phyloP scores from a whole-genome alignment of 176 grass and related monocot species.

The Secale cereale region DNA sequence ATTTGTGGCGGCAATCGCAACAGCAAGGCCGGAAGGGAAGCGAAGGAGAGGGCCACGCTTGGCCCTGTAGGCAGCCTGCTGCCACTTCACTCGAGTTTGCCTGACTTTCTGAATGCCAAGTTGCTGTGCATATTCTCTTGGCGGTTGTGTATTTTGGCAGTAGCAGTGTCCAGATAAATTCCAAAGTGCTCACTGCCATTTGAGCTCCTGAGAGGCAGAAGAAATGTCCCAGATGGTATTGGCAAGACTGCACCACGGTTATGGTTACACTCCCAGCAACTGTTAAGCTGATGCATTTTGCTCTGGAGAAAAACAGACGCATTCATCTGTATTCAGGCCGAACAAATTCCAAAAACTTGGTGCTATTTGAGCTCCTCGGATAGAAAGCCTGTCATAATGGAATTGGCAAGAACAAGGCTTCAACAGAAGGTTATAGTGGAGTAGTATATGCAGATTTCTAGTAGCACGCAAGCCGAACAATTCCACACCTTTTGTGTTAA shows the following conservation, averaged over 20 bases:
- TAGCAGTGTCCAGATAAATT: neutral
- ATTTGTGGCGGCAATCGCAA: slow-evolving; percentile 45
- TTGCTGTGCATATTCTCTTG: neutral
- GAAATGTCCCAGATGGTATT: neutral
- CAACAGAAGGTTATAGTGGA: neutral
- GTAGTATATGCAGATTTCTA: neutral
- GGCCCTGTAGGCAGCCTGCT: neutral
- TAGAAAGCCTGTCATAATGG: neutral
- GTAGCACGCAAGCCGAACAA: neutral
- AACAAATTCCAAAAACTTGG: neutral
- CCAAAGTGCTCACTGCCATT: neutral
- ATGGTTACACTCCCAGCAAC: neutral
- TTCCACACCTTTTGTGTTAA: neutral
- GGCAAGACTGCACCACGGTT: neutral
- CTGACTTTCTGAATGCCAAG: slow-evolving; percentile 3
- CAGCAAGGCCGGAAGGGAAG: slow-evolving; percentile 15
- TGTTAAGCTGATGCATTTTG: neutral
- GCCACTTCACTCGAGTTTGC: neutral
- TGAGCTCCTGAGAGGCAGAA: neutral
- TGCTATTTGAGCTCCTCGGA: neutral
- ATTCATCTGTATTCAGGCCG: neutral
- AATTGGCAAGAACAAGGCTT: neutral
- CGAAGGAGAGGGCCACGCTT: neutral
- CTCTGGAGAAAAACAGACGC: too few relatives aligned
- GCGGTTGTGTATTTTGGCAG: neutral